phyloP scores from a whole-genome alignment of 306 rosid species.

The Ormosia emarginata region DNA sequence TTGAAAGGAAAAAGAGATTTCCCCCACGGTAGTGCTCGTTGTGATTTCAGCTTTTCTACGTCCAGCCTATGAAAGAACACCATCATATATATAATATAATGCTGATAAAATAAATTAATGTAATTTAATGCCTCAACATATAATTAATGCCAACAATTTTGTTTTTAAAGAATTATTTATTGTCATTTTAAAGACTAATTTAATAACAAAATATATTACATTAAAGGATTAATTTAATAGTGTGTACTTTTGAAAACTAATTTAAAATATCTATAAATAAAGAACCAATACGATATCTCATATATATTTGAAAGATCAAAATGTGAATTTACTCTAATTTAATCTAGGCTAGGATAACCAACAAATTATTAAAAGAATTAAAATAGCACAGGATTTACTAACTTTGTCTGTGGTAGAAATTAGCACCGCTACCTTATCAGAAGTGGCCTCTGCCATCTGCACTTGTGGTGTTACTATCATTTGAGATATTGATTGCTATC shows the following conservation, averaged over 20 bases:
- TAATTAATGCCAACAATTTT: too few species aligned
- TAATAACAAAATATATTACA: too few species aligned
- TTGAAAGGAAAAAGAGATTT: background rate
- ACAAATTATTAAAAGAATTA: background rate
- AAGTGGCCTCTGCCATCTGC: background rate
- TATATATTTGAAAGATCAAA: too few species aligned
- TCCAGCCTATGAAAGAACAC: background rate
- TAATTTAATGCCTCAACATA: too few species aligned
- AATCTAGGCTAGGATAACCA: background rate
- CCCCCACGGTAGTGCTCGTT: background rate
- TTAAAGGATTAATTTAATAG: too few species aligned
- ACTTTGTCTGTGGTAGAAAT: background rate
- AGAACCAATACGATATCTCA: too few species aligned
- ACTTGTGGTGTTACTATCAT: background rate
- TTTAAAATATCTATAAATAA: too few species aligned
- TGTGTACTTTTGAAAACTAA: too few species aligned
- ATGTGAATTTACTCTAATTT: background rate
- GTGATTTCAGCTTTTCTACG: background rate
- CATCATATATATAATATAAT: background rate
- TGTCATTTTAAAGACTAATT: too few species aligned
- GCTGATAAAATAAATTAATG: background rate
- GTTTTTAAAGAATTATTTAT: too few species aligned
- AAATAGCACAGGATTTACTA: background rate
- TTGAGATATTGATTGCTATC: background rate
- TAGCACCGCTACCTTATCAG: background rate